Evolutionary conservation across 495 filamentous ascomycete species (phyloP), one percentile per base, ranked within the genome.

Genomic region (Xylaria longipes): DNA sequence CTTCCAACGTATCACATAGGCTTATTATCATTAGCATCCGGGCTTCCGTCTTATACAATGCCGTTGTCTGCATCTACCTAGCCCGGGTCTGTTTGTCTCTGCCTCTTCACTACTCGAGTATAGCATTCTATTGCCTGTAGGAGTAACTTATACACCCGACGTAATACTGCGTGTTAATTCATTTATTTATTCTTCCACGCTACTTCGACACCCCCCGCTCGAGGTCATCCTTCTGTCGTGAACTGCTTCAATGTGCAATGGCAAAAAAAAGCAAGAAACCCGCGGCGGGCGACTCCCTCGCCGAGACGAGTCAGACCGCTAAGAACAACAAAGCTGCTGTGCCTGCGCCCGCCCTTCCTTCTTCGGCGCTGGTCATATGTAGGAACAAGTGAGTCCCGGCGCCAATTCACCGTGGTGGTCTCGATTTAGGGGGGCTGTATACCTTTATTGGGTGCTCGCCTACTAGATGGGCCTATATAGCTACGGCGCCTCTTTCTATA

Each of bases 281-380:
- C 57, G 74, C 62, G 31, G 63, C 57, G 35, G 78, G 71, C 56
- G 72, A 77, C 54, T 74, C 76, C 69, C 75, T 73, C 43, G 74
- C 65, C 39, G 54, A 76, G 75, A 69, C 73, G 29, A 72, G 74
- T 61, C 73, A 73, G 27, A 65, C 72, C 15, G 43, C 73, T 52
- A 67, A 69, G 29, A 54, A 73, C 54, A 78, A 78, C 57, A 76
- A 76, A 58, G 70, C 77, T 58, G 66, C 79, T 60, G 57, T 77
- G 45, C 79, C 84, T 72, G 69, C 79, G 61, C 70, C 80, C 27
- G 76, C 84, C 69, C 83, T 84, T 6, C 81, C 86, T 25, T 83
- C 82, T 7, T 87, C 88, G 61, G 82, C 89, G 17, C 81, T 92
- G 43, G 88, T 91, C 45, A 92, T 92, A 71, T 91, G 89, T 81